Percentiles rank a stretch among this genome's conserved stretches.
Evolutionary conservation across 2,329 filamentous ascomycete species (phyloP).

Genomic region (Epicoccum nigrum): DNA sequence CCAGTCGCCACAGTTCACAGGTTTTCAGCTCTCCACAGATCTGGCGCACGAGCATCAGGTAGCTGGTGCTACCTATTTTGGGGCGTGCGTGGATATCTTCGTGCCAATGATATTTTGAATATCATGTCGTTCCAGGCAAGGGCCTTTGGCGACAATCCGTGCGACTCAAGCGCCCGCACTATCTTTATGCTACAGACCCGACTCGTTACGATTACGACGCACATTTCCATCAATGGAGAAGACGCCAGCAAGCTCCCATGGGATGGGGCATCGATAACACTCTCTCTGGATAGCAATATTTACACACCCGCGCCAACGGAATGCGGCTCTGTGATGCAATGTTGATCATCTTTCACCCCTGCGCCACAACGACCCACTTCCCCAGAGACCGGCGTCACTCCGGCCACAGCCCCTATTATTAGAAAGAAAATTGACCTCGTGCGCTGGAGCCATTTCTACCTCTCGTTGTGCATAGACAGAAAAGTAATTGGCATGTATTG

Average conservation of each 20-base stretch:
- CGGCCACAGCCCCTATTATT: background rate
- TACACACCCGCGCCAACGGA: background rate
- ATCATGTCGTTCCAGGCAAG: background rate
- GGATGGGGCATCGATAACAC: too few species aligned
- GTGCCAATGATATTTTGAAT: too few species aligned
- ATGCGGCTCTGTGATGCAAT: background rate
- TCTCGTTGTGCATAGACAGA: background rate
- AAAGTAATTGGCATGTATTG: too few species aligned
- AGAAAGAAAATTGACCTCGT: background rate
- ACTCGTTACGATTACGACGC: background rate
- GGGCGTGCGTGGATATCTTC: too few species aligned
- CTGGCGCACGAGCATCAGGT: too few species aligned
- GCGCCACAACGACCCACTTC: slow-evolving; percentile 2
- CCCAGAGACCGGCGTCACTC: slow-evolving; percentile 3
- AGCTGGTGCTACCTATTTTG: too few species aligned
- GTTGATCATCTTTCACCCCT: background rate
- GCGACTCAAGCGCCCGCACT: background rate
- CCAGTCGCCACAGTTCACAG: background rate
- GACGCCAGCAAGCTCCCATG: background rate
- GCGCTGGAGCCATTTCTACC: background rate
- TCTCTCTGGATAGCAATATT: background rate
- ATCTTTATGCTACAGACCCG: too few species aligned
- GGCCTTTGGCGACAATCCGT: background rate
- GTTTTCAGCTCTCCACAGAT: too few species aligned
- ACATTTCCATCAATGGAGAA: background rate